Percentiles rank a stretch among this genome's conserved stretches.
Evolutionary conservation across 2,329 filamentous ascomycete species (phyloP).

Genomic region (Nothophoma quercina): DNA sequence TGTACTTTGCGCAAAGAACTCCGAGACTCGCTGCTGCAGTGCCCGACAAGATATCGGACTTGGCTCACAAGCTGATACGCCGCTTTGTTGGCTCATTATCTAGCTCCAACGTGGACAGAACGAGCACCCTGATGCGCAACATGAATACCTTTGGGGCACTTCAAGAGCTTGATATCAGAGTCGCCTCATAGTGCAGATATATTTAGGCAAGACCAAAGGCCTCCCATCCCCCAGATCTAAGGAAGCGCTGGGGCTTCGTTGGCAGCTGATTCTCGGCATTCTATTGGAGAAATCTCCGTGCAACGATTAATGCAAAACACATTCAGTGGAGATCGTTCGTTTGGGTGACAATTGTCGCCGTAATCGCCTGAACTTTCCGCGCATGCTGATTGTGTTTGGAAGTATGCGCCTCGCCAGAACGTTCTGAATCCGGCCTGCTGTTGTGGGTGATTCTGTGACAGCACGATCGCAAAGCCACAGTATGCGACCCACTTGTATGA

Average conservation of each 20-base stretch:
- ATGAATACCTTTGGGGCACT: conserved; percentile 13
- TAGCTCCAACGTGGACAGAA: conserved; percentile 31
- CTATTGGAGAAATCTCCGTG: conserved; percentile 45
- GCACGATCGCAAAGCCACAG: conserved; percentile 13
- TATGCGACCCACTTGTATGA: conserved; percentile 16
- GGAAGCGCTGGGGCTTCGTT: conserved; percentile 45
- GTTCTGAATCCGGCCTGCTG: conserved; percentile 10
- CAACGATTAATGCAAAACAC: conserved; percentile 42
- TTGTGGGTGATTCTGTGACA: conserved; percentile 19
- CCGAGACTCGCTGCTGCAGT: conserved; percentile 30
- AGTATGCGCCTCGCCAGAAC: conserved; percentile 9
- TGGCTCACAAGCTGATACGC: conserved; percentile 39
- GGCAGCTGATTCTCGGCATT: conserved; percentile 43
- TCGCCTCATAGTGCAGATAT: conserved; percentile 22
- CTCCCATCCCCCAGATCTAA: conserved; percentile 23
- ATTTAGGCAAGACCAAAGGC: conserved; percentile 24
- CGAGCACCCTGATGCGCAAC: conserved; percentile 41
- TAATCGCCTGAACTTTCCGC: conserved; percentile 15
- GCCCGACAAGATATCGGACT: conserved; percentile 28
- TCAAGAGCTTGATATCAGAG: conserved; percentile 11
- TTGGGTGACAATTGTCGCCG: conserved; percentile 10
- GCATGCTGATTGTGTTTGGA: conserved; percentile 5
- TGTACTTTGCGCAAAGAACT: conserved; percentile 25
- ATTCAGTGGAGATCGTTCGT: conserved; percentile 12
- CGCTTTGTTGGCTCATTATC: conserved; percentile 35